Conservation (phyloP, 768 basidiomycete genomes). For the Pleurotus eryngii region DNA sequence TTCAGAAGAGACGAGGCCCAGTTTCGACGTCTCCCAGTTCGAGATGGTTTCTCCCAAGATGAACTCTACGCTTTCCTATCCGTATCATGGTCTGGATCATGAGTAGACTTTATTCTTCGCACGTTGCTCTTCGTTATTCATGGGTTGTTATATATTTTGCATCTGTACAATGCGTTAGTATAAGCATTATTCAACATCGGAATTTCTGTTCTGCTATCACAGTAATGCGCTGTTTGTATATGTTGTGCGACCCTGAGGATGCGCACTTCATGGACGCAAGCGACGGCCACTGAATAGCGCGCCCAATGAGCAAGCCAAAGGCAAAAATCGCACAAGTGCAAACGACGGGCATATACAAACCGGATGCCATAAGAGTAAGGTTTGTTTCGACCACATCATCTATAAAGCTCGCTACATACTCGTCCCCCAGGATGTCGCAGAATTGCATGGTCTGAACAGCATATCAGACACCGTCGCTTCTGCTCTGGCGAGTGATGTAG, state of each 20-base stretch:
- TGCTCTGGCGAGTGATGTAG: slow-evolving; percentile 91
- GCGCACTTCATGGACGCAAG: neutral
- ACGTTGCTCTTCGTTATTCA: neutral
- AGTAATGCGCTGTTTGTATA: neutral
- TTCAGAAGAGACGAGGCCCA: slow-evolving; percentile 43
- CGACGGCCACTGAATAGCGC: neutral
- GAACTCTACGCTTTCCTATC: slow-evolving; percentile 46
- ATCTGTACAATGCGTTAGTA: slow-evolving; percentile 5
- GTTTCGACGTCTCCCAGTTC: slow-evolving; percentile 64
- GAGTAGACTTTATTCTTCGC: slow-evolving; percentile 13
- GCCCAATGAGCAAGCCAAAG: slow-evolving; percentile 44
- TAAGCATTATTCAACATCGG: neutral
- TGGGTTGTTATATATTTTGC: slow-evolving; percentile 8
- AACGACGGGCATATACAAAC: slow-evolving; percentile 61
- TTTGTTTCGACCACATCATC: neutral
- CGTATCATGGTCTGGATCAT: slow-evolving; percentile 53
- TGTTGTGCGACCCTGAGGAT: slow-evolving; percentile 4
- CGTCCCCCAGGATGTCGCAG: slow-evolving; percentile 77
- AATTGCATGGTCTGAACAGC: slow-evolving; percentile 73
- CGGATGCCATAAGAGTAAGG: slow-evolving; percentile 59
- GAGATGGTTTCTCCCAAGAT: slow-evolving; percentile 60
- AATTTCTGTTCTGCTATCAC: neutral
- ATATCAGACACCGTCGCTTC: slow-evolving; percentile 79
- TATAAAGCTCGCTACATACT: slow-evolving; percentile 1
- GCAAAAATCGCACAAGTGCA: slow-evolving; percentile 40